phyloP scores from a whole-genome alignment of 2,329 filamentous ascomycete species.

The Emmonsiellopsis sp. region DNA sequence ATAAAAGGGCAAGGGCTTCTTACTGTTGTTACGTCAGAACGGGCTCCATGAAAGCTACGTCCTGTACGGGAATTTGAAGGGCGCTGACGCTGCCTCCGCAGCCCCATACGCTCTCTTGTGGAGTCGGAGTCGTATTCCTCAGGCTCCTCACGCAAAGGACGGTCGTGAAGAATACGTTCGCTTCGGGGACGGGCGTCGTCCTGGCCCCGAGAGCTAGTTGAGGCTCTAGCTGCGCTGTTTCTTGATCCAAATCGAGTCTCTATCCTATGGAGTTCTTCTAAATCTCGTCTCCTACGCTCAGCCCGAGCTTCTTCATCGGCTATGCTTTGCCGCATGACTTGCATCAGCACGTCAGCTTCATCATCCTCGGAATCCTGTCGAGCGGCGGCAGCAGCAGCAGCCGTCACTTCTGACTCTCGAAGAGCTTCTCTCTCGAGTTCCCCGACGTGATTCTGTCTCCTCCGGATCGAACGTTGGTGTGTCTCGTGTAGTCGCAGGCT shows the following conservation, averaged over 20 bases:
- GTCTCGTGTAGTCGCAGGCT: slow-evolving; percentile 5
- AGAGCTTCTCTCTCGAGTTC: slow-evolving; percentile 3
- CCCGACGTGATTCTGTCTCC: neutral
- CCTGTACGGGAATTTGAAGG: too few relatives aligned
- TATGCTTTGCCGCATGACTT: slow-evolving; percentile 4
- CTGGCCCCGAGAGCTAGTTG: slow-evolving; percentile 51
- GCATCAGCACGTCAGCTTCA: neutral
- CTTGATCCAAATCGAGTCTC: slow-evolving; percentile 8
- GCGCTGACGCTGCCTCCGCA: too few relatives aligned
- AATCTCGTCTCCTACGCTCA: slow-evolving; percentile 1
- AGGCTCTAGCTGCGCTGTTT: neutral
- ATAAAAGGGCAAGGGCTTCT: too few relatives aligned
- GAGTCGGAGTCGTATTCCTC: neutral
- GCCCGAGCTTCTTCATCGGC: slow-evolving; percentile 4
- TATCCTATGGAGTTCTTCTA: slow-evolving; percentile 4
- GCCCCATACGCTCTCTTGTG: too few relatives aligned
- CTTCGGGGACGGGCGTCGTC: slow-evolving; percentile 46
- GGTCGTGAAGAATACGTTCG: neutral
- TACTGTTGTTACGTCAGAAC: too few relatives aligned
- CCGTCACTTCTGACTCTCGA: slow-evolving; percentile 2
- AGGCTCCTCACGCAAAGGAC: neutral
- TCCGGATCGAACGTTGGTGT: slow-evolving; percentile 4
- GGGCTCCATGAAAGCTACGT: too few relatives aligned
- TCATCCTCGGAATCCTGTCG: slow-evolving; percentile 1
- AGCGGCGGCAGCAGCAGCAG: slow-evolving; percentile 1